Evolutionary conservation across 306 rosid species (phyloP), one percentile per base, ranked within the genome.

Genomic region (Castanea crenata): DNA sequence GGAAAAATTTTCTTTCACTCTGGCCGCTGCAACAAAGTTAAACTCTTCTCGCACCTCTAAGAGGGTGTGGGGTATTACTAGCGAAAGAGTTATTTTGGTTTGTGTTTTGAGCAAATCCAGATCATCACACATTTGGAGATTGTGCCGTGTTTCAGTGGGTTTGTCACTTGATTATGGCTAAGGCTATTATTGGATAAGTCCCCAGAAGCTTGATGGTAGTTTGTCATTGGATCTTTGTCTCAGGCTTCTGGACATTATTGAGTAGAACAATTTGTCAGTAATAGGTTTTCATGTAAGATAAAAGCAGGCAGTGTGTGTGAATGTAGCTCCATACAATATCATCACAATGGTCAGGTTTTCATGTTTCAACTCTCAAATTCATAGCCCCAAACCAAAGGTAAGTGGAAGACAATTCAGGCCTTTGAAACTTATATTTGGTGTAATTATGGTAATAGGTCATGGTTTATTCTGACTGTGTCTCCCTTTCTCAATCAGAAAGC

Each of bases 161-260:
- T 87, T 91, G 81, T 89, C 92, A 2, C 86, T 95, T 78, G 99
- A 95, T 91, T 95, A 95, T 84, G 99, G 99, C 94, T 95, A 95
- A 95, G 87, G 84, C 57, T 81, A 56, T 57, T 74, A 19, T 32
- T 74, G 78, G 75, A 74, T 85, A 57, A 81, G 54, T 71, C 64
- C 70, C 78, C 55, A 68, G 90, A 88, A 87, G 90, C 83, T 81
- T 80, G 87, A 61, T 79, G 65, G 44, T 83, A 59, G 57, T 74
- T 77, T 78, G 31, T 67, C 12, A 10, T 49, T 62, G 81, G 54
- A 57, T 57, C 59, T 70, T 82, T 74, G 74, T 54, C 73, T 80
- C 77, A 71, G 55, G 90, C 85, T 82, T 88, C 84, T 85, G 87
- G 82, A 85, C 65, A 64, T 67, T 83, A 59, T 83, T 82, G 81